Conservation (phyloP, 148 eudicot genomes). For the Nepenthes mirabilis region DNA sequence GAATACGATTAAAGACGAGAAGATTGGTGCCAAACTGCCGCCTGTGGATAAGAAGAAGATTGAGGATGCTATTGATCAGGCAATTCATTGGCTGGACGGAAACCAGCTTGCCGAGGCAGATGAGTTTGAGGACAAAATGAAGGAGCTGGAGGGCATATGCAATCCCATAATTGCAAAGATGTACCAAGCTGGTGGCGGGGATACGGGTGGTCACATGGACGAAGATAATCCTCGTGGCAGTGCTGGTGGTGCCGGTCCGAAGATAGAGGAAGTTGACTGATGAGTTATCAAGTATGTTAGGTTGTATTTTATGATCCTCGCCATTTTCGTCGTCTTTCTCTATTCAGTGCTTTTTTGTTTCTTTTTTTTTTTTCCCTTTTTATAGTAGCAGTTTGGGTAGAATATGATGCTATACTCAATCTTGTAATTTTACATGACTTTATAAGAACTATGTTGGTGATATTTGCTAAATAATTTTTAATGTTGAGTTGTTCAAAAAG, state of each 20-base stretch:
- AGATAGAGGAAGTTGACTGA: constrained; percentile 51
- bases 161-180: constrained; percentile 39
- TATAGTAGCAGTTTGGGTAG: too few relatives aligned
- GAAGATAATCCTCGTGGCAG: constrained; percentile 32
- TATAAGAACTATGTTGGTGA: too few relatives aligned
- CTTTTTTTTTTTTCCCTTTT: too few relatives aligned
- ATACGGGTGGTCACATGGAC: constrained; percentile 31
- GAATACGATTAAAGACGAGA: constrained; percentile 49
- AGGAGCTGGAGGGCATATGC: constrained; percentile 32
- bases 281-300: constrained; percentile 1
- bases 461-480: too few relatives aligned
- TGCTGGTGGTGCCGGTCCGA: constrained; percentile 33
- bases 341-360: constrained; percentile 2
- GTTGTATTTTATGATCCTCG: background rate
- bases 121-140: constrained; percentile 42
- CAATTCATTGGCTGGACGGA: constrained; percentile 38
- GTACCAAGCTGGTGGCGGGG: constrained; percentile 31
- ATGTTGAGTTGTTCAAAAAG: too few relatives aligned
- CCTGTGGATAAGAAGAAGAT: constrained; percentile 40
- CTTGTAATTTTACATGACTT: too few relatives aligned
- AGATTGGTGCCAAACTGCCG: constrained; percentile 28
- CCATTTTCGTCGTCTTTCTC: background rate
- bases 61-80: constrained; percentile 36
- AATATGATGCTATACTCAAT: too few relatives aligned
- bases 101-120: constrained; percentile 46